Percentiles rank a stretch among this genome's conserved stretches.
These are phyloP conservation scores for Waltiozyma sp. DNA, from an alignment of 1,139 yeast species.

Conservation along the genomic window DNA sequence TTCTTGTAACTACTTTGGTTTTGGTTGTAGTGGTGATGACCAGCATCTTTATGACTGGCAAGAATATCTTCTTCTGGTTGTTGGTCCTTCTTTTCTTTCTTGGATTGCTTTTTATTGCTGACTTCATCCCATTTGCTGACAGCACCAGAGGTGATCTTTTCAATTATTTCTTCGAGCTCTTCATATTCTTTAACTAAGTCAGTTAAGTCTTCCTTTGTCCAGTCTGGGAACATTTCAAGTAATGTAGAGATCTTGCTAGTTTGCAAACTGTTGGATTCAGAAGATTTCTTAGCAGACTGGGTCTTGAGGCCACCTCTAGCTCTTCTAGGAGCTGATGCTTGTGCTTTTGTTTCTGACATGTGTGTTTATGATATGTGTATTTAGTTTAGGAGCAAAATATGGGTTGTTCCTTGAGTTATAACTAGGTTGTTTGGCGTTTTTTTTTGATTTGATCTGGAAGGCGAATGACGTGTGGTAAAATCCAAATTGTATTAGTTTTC, in stretches of 20 bases:
- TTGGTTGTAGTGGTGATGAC: conserved; percentile 6
- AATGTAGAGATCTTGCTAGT: conserved; percentile 47
- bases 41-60: conserved; percentile 13
- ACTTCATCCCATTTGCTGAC: conserved; percentile 55
- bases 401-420: background rate
- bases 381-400: background rate
- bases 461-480: background rate
- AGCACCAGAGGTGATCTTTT: conserved; percentile 75
- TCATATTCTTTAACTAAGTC: conserved; percentile 67
- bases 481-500: background rate
- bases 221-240: conserved; percentile 85
- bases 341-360: background rate
- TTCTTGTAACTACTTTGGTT: conserved; percentile 10
- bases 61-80: conserved; percentile 19
- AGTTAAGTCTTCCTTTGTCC: conserved; percentile 80
- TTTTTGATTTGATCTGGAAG: background rate
- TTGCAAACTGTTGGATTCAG: conserved; percentile 28
- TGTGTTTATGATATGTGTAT: background rate
- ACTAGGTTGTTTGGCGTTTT: background rate
- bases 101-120: conserved; percentile 32
- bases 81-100: conserved; percentile 29
- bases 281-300: conserved; percentile 22
- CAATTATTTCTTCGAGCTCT: conserved; percentile 71
- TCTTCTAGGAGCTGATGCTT: conserved; percentile 15
- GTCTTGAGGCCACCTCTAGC: conserved; percentile 26